Evolutionary conservation across 2,329 filamentous ascomycete genomes (phyloP).

Genomic region (Beauveria brongniartii): DNA sequence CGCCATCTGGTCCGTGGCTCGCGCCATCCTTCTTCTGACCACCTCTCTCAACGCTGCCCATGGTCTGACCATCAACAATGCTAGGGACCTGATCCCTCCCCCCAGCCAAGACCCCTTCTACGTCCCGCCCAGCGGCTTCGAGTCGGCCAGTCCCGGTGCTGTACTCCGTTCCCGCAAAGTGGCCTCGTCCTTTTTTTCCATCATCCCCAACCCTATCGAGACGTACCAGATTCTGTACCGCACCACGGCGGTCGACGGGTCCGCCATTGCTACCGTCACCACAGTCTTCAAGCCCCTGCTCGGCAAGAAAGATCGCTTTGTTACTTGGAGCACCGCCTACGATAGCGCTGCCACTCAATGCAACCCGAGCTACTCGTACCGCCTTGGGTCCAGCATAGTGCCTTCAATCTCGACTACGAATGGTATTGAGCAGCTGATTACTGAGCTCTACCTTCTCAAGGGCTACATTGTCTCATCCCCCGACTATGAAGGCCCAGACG

Average conservation of each 20-base stretch:
- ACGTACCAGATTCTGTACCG: slow-evolving; percentile 7
- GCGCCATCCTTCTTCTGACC: background rate
- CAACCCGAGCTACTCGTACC: slow-evolving; percentile 4
- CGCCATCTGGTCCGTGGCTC: background rate
- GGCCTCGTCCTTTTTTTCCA: background rate
- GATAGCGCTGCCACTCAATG: slow-evolving; percentile 7
- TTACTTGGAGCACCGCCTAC: background rate
- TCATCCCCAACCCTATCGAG: background rate
- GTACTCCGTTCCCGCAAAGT: background rate
- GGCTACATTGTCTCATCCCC: background rate
- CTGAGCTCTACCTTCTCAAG: background rate
- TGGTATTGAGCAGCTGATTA: background rate
- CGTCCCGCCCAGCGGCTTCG: slow-evolving; percentile 4
- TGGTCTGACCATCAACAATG: background rate
- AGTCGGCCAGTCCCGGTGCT: background rate
- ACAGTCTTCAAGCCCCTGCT: slow-evolving; percentile 5
- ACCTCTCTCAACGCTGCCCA: background rate
- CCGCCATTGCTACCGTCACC: slow-evolving; percentile 4
- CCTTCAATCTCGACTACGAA: background rate
- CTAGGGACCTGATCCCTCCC: background rate
- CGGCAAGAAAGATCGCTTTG: background rate
- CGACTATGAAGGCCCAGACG: slow-evolving; percentile 4
- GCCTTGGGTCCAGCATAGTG: background rate
- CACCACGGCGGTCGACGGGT: slow-evolving; percentile 4
- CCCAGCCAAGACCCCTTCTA: slow-evolving; percentile 6